Evolutionary conservation across 208 protist species (phyloP), one percentile per base, ranked within the genome.

Genomic region (Phytomonas francai): DNA sequence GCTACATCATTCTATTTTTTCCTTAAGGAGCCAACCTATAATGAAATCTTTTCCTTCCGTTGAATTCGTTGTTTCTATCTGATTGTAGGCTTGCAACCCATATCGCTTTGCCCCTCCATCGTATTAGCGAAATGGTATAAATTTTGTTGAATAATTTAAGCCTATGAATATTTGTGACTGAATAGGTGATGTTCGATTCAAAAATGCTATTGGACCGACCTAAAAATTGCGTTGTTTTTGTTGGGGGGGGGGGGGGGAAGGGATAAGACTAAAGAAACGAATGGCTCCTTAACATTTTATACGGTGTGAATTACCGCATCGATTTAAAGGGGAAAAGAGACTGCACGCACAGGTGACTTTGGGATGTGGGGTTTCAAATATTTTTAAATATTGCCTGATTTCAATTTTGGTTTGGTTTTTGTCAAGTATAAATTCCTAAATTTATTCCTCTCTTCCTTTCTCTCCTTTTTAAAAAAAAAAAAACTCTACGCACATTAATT

Each of bases 401-500:
- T 54, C 16, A 5, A 54, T 54, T 5, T 54, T 54, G 0, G 16
- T 25, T 54, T 54, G 6, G 19, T 5, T 54, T 6, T 54, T 16
- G 9, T 2, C 19, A 3, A 14, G 19, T 28, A 63, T 63, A 59
- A 14, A 16, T 61, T 63, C 6, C 34, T 63, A 45, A 49, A 25
- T 25, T 56, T 25, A 25, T 67, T 6, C 49, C 30, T 63, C 63
- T 25, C 7, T 67, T 63, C 31, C 36, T 67, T 65, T 65, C 8
- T 67, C 63, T 63, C 0, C 63, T 34, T 33, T 25, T 5, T 28
- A 67, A 67, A 66, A 63, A 67, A 66, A 64, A 66, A 57, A 59
- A 63, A 12, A 6, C 29, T 67, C 32, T 56, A 67, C 8, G 11
- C 33, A 25, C 45, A 54, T 54, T 0, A 7, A 4, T 54, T 54